Evolutionary conservation across 1,284 basidiomycete genomes (phyloP), one percentile per base, ranked within the genome.

Genomic region (Sanghuangporus weigelae): DNA sequence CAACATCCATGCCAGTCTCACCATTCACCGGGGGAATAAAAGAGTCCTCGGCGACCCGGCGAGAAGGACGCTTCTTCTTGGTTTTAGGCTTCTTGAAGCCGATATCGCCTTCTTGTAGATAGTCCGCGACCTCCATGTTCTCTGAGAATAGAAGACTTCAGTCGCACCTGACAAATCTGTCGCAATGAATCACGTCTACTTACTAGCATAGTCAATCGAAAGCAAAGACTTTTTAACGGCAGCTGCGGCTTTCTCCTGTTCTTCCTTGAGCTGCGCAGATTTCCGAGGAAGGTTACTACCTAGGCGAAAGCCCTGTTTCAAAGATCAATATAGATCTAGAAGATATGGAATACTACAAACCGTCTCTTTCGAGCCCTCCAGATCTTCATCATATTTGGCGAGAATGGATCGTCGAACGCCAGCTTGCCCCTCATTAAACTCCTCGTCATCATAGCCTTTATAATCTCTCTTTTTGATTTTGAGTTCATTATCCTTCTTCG

Each of bases 21-120:
- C 73, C 73, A 59, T 73, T 70, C 35, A 77, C 77, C 42, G 76
- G 77, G 14, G 69, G 71, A 11, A 82, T 76, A 46, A 90, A 89
- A n/a, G 80, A 79, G 39, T 88, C 86, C 21, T 81, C 81, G 48
- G 86, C 86, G 35, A 81, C 83, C 63, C 89, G 83, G 55, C 93
- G 83, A 23, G 86, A 85, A 11, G 89, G 79, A 10, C 91, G 85
- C 72, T 96, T 96, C 82, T 96, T 96, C 80, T 95, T 97, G 38
- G 88, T 91, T 92, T 96, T 98, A 3, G 86, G 85, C 75, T 96
- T 97, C 78, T 96, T 98, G 79, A 98, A 98, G 1, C 93, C 94
- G 19, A 88, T 78, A 66, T 98, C 95, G 2, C 94, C 95, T 73
- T 95, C 93, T 73, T 93, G 85, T 12, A 95, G 74, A 70, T 99